Conservation (phyloP, 768 basidiomycete species). For the Gautieria morchelliformis region DNA sequence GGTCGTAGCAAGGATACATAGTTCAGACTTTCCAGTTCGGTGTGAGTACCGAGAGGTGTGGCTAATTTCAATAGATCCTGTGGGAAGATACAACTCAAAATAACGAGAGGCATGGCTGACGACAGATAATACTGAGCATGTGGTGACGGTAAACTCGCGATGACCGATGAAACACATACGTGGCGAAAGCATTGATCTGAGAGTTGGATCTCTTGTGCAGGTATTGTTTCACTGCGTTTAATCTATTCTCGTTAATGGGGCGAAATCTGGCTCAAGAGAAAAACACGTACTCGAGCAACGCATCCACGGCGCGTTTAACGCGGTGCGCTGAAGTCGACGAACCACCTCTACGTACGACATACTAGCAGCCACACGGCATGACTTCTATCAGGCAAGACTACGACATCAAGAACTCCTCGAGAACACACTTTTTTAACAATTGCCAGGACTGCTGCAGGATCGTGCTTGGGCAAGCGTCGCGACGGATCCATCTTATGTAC, state of each 20-base stretch:
- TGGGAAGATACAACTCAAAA: slow-evolving; percentile 77
- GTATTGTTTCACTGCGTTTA: slow-evolving; percentile 69
- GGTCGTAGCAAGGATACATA: slow-evolving; percentile 80
- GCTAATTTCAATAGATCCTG: slow-evolving; percentile 78
- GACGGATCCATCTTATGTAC: slow-evolving; percentile 87
- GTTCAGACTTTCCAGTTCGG: slow-evolving; percentile 79
- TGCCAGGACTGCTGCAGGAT: slow-evolving; percentile 54
- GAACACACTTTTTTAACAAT: slow-evolving; percentile 39
- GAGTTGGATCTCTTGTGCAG: slow-evolving; percentile 67
- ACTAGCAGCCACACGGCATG: slow-evolving; percentile 3
- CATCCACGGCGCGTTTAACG: slow-evolving; percentile 64
- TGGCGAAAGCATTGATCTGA: slow-evolving; percentile 86
- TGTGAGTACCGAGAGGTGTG: slow-evolving; percentile 84
- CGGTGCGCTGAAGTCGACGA: slow-evolving; percentile 24
- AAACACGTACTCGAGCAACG: slow-evolving; percentile 56
- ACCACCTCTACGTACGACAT: slow-evolving; percentile 13
- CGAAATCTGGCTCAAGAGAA: slow-evolving; percentile 13
- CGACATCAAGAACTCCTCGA: not conserved
- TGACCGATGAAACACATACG: slow-evolving; percentile 44
- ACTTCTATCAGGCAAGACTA: not conserved
- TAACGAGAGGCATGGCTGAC: slow-evolving; percentile 79
- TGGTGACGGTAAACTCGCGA: not conserved
- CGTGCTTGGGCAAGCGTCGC: slow-evolving; percentile 67
- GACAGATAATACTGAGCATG: not conserved
- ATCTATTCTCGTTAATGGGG: slow-evolving; percentile 32